Base-by-base conservation (phyloP, 805 yeast species). In the Metschnikowia noctiluminum region DNA sequence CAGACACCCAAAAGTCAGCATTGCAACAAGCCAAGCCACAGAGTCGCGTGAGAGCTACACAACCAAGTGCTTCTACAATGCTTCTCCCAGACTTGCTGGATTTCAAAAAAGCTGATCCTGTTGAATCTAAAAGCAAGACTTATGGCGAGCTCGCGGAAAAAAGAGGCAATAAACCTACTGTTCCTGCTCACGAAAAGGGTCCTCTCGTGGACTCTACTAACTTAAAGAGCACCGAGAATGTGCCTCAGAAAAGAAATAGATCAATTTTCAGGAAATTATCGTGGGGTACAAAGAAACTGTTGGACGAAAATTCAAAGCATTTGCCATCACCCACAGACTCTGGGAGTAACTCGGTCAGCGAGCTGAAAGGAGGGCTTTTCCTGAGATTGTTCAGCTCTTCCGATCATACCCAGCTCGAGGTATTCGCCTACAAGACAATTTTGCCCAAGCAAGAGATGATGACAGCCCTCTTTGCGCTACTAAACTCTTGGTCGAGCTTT, bases 401-500 rank as follows among this genome's bases (percentile, higher is more conserved):
- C 30, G 39, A 42, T 10, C 55, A 57, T 16, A 56, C 62, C 31
- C 58, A 55, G 26, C 38, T 49, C 10, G 74, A 69, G 28, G 65
- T 71, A 28, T 66, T 59, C 43, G 59, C 71, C 37, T 70, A 62
- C 61, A 52, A 62, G 31, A 70, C 77, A 14, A 69, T 75, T 28
- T 62, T 79, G 43, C 70, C 77, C 10, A 69, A 70, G 49, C 76
- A 70, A 28, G 89, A 85, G 61, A 75, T 85, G 75, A 77, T 79
- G 51, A 79, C 80, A 39, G 89, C 89, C 2, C 67, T 86, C 56
- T 76, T 71, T 61, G 80, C 86, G 39, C 73, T 86, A 47, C 68
- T 86, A 54, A 71, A 65, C 40, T 81, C 85, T 14, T 86, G 94
- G 94, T 76, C 80, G 12, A 80, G 78, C 51, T 85, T 85, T 58